These are phyloP conservation scores for Mycena galericulata DNA, from an alignment of 768 basidiomycete species.

Conservation along the genomic window DNA sequence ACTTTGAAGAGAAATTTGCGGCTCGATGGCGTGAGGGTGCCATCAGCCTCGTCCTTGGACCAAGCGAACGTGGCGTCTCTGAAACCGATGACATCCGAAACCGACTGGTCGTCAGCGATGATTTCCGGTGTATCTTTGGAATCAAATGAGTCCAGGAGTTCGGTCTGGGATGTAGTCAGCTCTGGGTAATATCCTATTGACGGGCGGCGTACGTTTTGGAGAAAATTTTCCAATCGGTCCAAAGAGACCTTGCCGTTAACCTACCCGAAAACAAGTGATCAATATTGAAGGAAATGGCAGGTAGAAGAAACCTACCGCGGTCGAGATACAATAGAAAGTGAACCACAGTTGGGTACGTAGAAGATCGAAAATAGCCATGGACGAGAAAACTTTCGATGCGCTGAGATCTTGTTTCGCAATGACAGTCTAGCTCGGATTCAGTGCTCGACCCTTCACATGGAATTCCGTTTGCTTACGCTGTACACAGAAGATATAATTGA, in stretches of 20 bases:
- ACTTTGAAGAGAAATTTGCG: slow-evolving; percentile 55
- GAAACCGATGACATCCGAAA: slow-evolving; percentile 24
- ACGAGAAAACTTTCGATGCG: slow-evolving; percentile 60
- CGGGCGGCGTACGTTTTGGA: slow-evolving; percentile 47
- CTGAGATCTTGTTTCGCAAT: slow-evolving; percentile 55
- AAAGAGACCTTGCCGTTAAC: slow-evolving; percentile 71
- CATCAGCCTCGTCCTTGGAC: slow-evolving; percentile 30
- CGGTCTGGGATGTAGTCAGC: slow-evolving; percentile 48
- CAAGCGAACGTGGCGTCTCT: slow-evolving; percentile 30
- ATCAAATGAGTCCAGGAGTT: slow-evolving; percentile 57
- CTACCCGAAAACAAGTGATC: too few relatives aligned
- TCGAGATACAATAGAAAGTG: slow-evolving; percentile 45
- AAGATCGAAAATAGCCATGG: slow-evolving; percentile 72
- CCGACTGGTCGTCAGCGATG: not conserved
- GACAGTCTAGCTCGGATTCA: slow-evolving; percentile 44
- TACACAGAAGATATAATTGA: not conserved
- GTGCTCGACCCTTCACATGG: not conserved
- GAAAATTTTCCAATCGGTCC: slow-evolving; percentile 61
- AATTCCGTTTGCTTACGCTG: slow-evolving; percentile 23
- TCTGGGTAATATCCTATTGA: slow-evolving; percentile 34
- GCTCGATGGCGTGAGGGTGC: slow-evolving; percentile 33
- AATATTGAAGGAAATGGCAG: too few relatives aligned
- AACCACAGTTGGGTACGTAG: slow-evolving; percentile 64
- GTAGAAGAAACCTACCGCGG: not conserved
- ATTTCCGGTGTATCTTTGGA: not conserved